Evolutionary conservation across 495 filamentous ascomycete species (phyloP), one percentile per base, ranked within the genome.

Genomic region (Chaetomium tenue): DNA sequence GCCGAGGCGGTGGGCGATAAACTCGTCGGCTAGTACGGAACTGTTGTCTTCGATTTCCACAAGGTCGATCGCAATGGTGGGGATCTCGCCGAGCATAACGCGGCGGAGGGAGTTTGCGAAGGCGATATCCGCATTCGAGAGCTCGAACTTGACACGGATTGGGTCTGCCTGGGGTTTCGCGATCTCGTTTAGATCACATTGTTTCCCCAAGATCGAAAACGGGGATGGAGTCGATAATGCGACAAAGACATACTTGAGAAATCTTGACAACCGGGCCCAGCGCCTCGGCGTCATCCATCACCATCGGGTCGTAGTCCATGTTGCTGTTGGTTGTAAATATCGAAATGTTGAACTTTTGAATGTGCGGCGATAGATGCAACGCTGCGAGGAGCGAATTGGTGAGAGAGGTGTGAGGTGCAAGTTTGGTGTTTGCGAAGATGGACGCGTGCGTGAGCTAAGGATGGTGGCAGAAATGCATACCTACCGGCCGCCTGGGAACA

Each of bases 51-150:
- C 88, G 65, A 98, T 87, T 78, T 97, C 91, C 55, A 98, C 92
- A 3, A 96, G 83, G 72, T 98, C 93, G 78, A 97, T 92, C 54
- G 93, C 93, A 72, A 98, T 86, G 28, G 92, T 98, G 23, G 93
- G 94, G 57, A 98, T 88, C 78, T 98, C 94, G 75, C 91, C 90
- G 65, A 97, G 88, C 79, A 98, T 92, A 58, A 88, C 84, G 69
- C 94, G 92, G 66, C 94, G 93, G 44, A 98, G 84, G 52, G 92
- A 91, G 83, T 98, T 98, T 66, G 95, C 95, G 70, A 98, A 92
- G 64, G 91, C 84, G 59, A 96, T 85, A 73, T 93, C 89, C 63
- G 90, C 86, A 65, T 89, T 88, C 72, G 79, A 84, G 58, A 96
- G 84, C 73, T 90, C 83, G 78, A 95, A 96, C 77, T 96, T 87